Evolutionary conservation across 805 yeast species (phyloP), one percentile per base, ranked within the genome.

Genomic region (Soucietia sequanensis): DNA sequence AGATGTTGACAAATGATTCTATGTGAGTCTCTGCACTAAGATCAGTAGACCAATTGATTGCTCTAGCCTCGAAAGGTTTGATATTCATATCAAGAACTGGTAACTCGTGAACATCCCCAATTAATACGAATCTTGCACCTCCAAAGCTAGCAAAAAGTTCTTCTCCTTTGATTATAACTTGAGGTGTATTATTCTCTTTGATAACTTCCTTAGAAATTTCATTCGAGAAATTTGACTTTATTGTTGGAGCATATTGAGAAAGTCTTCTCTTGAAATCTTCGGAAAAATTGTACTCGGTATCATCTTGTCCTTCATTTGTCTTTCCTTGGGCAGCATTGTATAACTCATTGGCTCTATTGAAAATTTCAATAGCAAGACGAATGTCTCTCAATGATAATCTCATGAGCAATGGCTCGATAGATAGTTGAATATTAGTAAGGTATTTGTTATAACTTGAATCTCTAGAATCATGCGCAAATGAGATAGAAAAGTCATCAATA

Each of bases 41-140:
- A 40, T 85, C 90, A 1, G 90, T 80, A 0, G 95, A 83, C 97
- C 97, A 90, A 48, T 90, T 85, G 35, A 75, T 72, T 0, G 88
- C 90, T 21, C 64, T 65, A 2, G 83, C 55, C 9, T 76, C 75
- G 56, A 90, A 86, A 0, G 91, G 82, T 39, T 78, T 73, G 6
- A 87, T 67, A 36, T 76, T 75, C 73, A 86, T 68, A 58, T 90
- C 96, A 11, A 87, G 48, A 24, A 89, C 82, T 0, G 98, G 97
- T 43, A 90, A 68, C 54, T 90, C 97, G 53, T 89, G 93, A 29
- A 86, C 82, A 55, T 87, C 95, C 54, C 96, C 96, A 43, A 90
- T 84, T 33, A 90, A 62, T 2, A 90, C 95, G 31, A 89, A 58
- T 42, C 96, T 70, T 42, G 85, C 52, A 0, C 96, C 96, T 11